A percentile compares a stretch with the other conserved stretches of the same genome.
Evolutionary conservation across 768 basidiomycete genomes (phyloP).

Genomic region (Lanmaoa pseudosensibilis): DNA sequence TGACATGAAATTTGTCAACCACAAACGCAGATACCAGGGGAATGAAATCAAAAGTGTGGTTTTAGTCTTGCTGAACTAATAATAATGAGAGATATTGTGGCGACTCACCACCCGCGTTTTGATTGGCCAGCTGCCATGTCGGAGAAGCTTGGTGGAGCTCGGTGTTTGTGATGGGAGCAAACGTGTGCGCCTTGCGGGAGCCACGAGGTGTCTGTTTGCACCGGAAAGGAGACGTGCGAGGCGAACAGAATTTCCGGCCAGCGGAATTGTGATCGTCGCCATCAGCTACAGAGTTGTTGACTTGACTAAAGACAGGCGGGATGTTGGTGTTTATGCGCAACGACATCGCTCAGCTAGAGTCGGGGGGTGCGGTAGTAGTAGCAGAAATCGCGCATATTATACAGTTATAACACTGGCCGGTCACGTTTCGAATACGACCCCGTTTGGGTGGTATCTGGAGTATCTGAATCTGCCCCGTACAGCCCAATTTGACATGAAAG

Average conservation of each 20-base stretch:
- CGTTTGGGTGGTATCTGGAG: conserved; percentile 9
- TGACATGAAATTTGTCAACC: conserved; percentile 23
- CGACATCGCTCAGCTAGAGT: conserved; percentile 25
- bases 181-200: conserved; percentile 34
- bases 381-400: conserved; percentile 22
- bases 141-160: conserved; percentile 31
- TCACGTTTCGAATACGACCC: conserved; percentile 31
- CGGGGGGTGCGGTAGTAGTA: conserved; percentile 3
- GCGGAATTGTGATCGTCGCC: conserved; percentile 14
- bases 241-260: conserved; percentile 15
- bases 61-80: conserved; percentile 18
- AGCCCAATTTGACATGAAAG: conserved; percentile 17
- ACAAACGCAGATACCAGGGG: conserved; percentile 19
- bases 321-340: conserved; percentile 32
- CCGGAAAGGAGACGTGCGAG: conserved; percentile 22
- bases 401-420: conserved; percentile 13
- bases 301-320: conserved; percentile 20
- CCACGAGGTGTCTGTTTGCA: conserved; percentile 29
- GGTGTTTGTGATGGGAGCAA: conserved; percentile 34
- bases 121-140: conserved; percentile 27
- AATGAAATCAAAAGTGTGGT: conserved; percentile 23
- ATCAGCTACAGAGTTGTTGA: conserved; percentile 20
- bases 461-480: conserved; percentile 9
- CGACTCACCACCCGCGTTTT: conserved; percentile 29
- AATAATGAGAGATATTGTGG: conserved; percentile 15